These are phyloP conservation scores for Aspergillus persii DNA, from an alignment of 2,329 filamentous ascomycete genomes.

Conservation along the genomic window DNA sequence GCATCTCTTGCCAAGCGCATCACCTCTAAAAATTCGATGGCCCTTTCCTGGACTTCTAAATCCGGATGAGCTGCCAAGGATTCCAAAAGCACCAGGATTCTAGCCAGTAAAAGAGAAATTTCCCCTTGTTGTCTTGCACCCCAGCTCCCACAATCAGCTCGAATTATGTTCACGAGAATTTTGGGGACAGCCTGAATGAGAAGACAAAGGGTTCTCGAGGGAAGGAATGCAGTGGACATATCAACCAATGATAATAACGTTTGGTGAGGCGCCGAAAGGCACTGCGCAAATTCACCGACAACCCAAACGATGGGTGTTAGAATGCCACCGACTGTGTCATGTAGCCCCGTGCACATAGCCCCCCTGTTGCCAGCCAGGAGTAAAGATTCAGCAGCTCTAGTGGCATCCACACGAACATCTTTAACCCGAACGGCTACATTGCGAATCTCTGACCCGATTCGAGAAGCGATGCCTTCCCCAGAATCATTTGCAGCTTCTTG, in stretches of 20 bases:
- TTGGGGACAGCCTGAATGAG: slow-evolving; percentile 85
- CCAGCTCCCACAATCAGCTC: slow-evolving; percentile 63
- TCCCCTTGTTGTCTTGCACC: slow-evolving; percentile 70
- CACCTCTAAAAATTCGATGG: slow-evolving; percentile 88
- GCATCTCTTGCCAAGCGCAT: slow-evolving; percentile 85
- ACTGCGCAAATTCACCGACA: slow-evolving; percentile 80
- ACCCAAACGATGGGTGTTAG: slow-evolving; percentile 80
- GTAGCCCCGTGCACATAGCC: slow-evolving; percentile 54
- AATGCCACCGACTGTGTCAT: slow-evolving; percentile 58
- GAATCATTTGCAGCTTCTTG: slow-evolving; percentile 12
- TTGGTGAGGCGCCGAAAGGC: slow-evolving; percentile 67
- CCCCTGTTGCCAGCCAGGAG: slow-evolving; percentile 61
- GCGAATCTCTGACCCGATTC: slow-evolving; percentile 79
- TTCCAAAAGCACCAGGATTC: slow-evolving; percentile 79
- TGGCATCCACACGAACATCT: slow-evolving; percentile 74
- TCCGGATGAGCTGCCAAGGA: slow-evolving; percentile 76
- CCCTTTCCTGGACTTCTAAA: slow-evolving; percentile 90
- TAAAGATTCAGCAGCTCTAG: slow-evolving; percentile 74
- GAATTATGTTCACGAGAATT: slow-evolving; percentile 71
- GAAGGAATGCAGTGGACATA: slow-evolving; percentile 55
- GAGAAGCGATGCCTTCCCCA: slow-evolving; percentile 27
- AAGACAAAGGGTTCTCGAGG: slow-evolving; percentile 69
- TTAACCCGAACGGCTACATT: slow-evolving; percentile 91
- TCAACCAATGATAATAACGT: slow-evolving; percentile 74
- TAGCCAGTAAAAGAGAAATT: slow-evolving; percentile 73